phyloP scores from a whole-genome alignment of 805 yeast genomes.

The Wickerhamomyces mucosus region DNA sequence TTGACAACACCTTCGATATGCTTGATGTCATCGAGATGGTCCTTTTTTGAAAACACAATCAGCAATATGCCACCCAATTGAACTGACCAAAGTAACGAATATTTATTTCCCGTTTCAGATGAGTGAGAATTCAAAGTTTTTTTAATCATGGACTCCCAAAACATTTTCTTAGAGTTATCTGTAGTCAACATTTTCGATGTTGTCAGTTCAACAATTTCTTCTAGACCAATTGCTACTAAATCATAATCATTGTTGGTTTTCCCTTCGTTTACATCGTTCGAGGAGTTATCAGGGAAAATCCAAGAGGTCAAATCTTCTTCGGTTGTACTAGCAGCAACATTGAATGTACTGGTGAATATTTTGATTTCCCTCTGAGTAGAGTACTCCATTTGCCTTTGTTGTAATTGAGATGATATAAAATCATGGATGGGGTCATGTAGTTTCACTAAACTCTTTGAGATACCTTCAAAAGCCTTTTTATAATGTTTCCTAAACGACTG shows the following conservation, averaged over 20 bases:
- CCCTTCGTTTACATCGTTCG: slow-evolving; percentile 11
- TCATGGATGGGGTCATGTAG: slow-evolving; percentile 89
- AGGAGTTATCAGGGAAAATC: slow-evolving; percentile 54
- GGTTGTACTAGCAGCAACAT: slow-evolving; percentile 63
- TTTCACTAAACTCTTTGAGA: slow-evolving; percentile 33
- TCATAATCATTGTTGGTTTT: slow-evolving; percentile 37
- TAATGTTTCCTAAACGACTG: slow-evolving; percentile 23
- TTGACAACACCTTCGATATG: slow-evolving; percentile 65
- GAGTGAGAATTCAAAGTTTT: slow-evolving; percentile 33
- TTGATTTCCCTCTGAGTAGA: slow-evolving; percentile 51
- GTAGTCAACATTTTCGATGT: slow-evolving; percentile 78
- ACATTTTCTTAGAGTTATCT: slow-evolving; percentile 49
- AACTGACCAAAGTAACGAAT: slow-evolving; percentile 56
- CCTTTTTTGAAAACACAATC: slow-evolving; percentile 54
- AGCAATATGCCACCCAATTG: slow-evolving; percentile 81
- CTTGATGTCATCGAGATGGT: slow-evolving; percentile 40
- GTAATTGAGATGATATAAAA: slow-evolving; percentile 60
- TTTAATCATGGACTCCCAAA: slow-evolving; percentile 60
- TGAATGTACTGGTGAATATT: slow-evolving; percentile 79
- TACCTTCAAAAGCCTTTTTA: slow-evolving; percentile 19
- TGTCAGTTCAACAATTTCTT: slow-evolving; percentile 79
- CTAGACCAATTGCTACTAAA: slow-evolving; percentile 73
- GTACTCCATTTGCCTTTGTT: slow-evolving; percentile 38
- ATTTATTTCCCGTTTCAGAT: slow-evolving; percentile 21
- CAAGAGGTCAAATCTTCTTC: slow-evolving; percentile 58